Percentiles rank a stretch among this genome's conserved stretches.
These are phyloP conservation scores for Geopyxis carbonaria DNA, from an alignment of 495 filamentous ascomycete species.

Conservation along the genomic window DNA sequence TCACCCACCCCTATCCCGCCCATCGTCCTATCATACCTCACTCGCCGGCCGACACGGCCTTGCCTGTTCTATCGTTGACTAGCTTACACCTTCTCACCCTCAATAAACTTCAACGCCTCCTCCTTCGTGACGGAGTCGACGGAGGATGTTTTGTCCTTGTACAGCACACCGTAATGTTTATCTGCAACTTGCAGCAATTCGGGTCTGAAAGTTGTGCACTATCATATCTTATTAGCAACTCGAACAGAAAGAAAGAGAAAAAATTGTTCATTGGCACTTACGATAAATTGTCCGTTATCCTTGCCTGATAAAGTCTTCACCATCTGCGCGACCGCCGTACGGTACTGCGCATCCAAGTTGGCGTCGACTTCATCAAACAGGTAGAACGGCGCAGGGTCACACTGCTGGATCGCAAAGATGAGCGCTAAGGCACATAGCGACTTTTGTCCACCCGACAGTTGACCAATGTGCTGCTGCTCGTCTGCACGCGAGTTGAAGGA, in stretches of 20 bases:
- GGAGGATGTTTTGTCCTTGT: slow-evolving; percentile 78
- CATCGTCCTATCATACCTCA: too few relatives aligned
- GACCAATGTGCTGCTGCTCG: slow-evolving; percentile 93
- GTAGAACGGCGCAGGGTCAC: slow-evolving; percentile 94
- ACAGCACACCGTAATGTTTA: slow-evolving; percentile 93
- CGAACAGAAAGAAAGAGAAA: neutral
- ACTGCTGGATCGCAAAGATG: slow-evolving; percentile 96
- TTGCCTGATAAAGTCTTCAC: slow-evolving; percentile 52
- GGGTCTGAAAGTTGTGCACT: slow-evolving; percentile 86
- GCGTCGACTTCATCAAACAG: slow-evolving; percentile 99
- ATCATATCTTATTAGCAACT: neutral
- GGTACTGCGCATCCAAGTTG: slow-evolving; percentile 89
- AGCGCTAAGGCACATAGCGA: slow-evolving; percentile 84
- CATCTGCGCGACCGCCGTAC: slow-evolving; percentile 81
- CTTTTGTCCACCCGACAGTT: slow-evolving; percentile 94
- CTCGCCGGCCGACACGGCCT: too few relatives aligned
- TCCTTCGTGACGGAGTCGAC: slow-evolving; percentile 78
- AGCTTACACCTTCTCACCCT: slow-evolving; percentile 37
- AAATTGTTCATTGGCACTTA: slow-evolving; percentile 11
- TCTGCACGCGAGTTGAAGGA: slow-evolving; percentile 95
- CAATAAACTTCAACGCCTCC: slow-evolving; percentile 83
- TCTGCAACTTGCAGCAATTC: slow-evolving; percentile 92
- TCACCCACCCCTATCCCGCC: too few relatives aligned
- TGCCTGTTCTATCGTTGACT: too few relatives aligned
- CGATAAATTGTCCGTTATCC: slow-evolving; percentile 35